phyloP scores from a whole-genome alignment of 2,329 filamentous ascomycete species.

The Pseudopithomyces chartarum region DNA sequence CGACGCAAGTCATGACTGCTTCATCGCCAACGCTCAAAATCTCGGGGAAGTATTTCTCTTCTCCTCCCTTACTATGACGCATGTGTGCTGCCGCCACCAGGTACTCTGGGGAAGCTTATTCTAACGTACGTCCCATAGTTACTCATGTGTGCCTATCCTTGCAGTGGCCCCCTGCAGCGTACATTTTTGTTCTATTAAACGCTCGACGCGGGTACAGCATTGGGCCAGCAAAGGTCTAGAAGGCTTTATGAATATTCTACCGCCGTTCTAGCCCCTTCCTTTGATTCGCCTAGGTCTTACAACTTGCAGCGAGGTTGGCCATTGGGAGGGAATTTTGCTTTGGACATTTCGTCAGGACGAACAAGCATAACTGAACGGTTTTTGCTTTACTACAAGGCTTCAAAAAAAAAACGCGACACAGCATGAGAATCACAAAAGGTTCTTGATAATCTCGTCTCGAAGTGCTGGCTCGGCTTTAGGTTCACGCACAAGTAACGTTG shows the following conservation, averaged over 20 bases:
- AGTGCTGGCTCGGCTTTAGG: background rate
- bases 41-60: background rate
- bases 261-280: background rate
- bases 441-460: background rate
- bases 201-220: background rate
- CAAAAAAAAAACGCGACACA: background rate
- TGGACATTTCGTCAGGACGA: background rate
- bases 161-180: background rate
- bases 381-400: background rate
- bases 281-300: background rate
- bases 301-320: background rate
- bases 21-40: background rate
- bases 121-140: background rate
- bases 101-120: conserved; percentile 1
- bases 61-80: background rate
- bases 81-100: conserved; percentile 1
- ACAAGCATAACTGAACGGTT: background rate
- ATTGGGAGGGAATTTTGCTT: background rate
- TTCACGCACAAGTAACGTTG: background rate
- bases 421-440: background rate
- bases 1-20: background rate
- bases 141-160: background rate
- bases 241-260: background rate
- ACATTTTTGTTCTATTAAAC: background rate
- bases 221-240: conserved; percentile 9